Conservation (phyloP, 768 basidiomycete species). For the Lentinula raphanica region DNA sequence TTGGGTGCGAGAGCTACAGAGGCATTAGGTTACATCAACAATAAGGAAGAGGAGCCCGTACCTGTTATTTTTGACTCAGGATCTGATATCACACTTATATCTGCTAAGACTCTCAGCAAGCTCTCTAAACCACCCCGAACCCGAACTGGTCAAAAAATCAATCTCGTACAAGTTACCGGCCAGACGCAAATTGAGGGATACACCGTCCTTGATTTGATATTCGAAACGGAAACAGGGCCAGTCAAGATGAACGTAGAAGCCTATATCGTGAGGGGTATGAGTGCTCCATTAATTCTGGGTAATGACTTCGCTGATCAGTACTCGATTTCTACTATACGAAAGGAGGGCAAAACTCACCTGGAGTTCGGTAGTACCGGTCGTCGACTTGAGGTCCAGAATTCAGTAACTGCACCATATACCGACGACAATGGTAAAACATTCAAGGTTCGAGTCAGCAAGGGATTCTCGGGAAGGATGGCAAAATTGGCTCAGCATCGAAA, state of each 20-base stretch:
- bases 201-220: background rate
- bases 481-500: too few species aligned
- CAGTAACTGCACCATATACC: background rate
- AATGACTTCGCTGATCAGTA: background rate
- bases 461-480: too few species aligned
- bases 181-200: background rate
- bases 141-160: too few species aligned
- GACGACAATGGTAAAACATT: background rate
- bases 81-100: slow-evolving; percentile 2
- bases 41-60: background rate
- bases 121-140: too few species aligned
- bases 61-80: slow-evolving; percentile 3
- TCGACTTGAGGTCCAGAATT: background rate
- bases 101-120: background rate
- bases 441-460: background rate
- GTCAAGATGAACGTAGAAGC: background rate
- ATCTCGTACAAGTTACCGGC: background rate
- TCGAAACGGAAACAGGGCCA: background rate
- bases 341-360: background rate
- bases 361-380: background rate
- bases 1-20: too few species aligned
- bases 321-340: background rate
- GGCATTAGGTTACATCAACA: background rate
- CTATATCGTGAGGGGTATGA: background rate
- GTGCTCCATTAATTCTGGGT: background rate